Conservation (phyloP, 306 rosid species). For the Carpinus viminea region DNA sequence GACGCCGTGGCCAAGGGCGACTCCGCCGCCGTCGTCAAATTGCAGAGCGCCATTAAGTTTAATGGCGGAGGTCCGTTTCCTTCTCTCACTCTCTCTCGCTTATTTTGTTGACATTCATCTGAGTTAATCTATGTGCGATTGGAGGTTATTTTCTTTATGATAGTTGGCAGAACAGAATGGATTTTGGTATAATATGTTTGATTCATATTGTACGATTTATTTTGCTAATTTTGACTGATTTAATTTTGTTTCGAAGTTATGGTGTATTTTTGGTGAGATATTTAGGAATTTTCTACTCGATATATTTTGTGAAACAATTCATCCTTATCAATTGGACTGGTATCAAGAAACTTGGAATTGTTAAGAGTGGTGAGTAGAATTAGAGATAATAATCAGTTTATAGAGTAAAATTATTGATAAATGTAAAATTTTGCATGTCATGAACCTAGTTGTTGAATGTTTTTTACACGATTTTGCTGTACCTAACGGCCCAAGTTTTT, state of each 20-base stretch:
- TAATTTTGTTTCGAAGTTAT: not conserved
- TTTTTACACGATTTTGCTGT: not conserved
- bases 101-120: not conserved
- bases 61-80: conserved; percentile 73
- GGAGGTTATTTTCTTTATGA: not conserved
- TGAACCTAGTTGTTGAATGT: not conserved
- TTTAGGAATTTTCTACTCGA: not conserved
- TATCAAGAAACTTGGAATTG: not conserved
- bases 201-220: not conserved
- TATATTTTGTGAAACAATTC: not conserved
- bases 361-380: not conserved
- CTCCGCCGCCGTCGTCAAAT: conserved; percentile 51
- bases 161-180: not conserved
- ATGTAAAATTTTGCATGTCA: not conserved
- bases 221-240: not conserved
- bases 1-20: conserved; percentile 63
- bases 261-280: not conserved
- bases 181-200: not conserved
- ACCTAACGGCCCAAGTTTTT: not conserved
- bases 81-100: not conserved
- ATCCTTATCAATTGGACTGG: not conserved
- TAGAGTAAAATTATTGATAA: too few relatives aligned
- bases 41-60: conserved; percentile 84
- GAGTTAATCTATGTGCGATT: not conserved
- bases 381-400: not conserved